A percentile compares a stretch with the other conserved stretches of the same genome.
These are phyloP conservation scores for Pseudoturritis turrita DNA, from an alignment of 345 rosid species.

Conservation along the genomic window DNA sequence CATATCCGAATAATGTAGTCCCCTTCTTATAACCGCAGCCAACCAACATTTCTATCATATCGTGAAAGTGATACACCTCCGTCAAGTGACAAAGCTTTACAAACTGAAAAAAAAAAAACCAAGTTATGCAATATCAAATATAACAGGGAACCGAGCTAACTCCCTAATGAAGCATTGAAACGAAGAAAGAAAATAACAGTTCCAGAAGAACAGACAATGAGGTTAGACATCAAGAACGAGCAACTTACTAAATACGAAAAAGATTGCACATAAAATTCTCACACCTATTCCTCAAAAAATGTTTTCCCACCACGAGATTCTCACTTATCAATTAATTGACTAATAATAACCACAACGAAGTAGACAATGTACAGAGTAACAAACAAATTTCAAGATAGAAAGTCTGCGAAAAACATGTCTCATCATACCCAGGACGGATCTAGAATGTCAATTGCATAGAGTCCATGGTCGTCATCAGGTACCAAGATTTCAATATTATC, in stretches of 20 bases:
- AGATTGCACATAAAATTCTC: not conserved
- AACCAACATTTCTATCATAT: conserved; percentile 80
- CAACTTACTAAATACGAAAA: not conserved
- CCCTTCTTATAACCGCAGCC: conserved; percentile 76
- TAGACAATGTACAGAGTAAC: not conserved
- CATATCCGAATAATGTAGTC: conserved; percentile 77
- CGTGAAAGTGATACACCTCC: conserved; percentile 83
- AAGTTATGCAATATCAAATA: conserved; percentile 1
- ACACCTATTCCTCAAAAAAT: not conserved
- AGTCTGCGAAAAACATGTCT: too few relatives aligned
- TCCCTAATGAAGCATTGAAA: not conserved
- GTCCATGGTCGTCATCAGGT: conserved; percentile 88
- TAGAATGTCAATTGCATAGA: conserved; percentile 72
- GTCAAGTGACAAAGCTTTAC: conserved; percentile 53
- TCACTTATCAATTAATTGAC: not conserved
- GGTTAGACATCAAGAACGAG: not conserved
- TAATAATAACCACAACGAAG: not conserved
- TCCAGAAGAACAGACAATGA: not conserved
- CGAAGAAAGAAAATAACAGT: not conserved
- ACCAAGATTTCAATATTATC: conserved; percentile 56
- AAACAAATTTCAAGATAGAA: not conserved
- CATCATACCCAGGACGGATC: conserved; percentile 72
- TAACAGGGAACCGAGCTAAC: not conserved
- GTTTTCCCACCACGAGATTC: not conserved
- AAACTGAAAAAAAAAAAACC: conserved; percentile 40